Evolutionary conservation across 108 stramenopile genomes (phyloP).

Genomic region (Schizochytrium sp.): DNA sequence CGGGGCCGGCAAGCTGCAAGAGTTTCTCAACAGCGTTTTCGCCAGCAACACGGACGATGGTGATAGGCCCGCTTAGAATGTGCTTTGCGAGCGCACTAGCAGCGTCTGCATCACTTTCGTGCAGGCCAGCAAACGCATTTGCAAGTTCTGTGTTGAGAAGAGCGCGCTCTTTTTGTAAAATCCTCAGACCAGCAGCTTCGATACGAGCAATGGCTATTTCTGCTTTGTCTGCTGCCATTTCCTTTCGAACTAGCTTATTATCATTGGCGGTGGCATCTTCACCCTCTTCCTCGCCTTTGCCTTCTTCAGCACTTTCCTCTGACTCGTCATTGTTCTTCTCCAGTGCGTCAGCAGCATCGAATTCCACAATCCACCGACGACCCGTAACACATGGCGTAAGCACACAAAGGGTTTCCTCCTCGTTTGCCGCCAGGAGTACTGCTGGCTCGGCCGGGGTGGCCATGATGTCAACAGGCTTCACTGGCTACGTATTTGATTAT

Average conservation of each 20-base stretch:
- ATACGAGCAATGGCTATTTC: neutral
- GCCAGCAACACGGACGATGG: neutral
- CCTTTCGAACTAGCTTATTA: constrained; percentile 14
- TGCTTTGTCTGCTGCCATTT: constrained; percentile 25
- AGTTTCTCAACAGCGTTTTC: neutral
- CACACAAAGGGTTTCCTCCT: constrained; percentile 38
- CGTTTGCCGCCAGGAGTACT: neutral
- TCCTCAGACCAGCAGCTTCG: neutral
- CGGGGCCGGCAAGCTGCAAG: neutral
- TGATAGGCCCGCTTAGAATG: constrained; percentile 26
- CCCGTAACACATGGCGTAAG: constrained; percentile 39
- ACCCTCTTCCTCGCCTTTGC: neutral
- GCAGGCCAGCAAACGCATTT: neutral
- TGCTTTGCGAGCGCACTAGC: neutral
- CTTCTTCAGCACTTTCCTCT: neutral
- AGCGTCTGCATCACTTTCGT: neutral
- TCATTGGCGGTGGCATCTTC: neutral
- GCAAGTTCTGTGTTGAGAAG: constrained; percentile 20
- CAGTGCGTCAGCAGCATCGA: neutral
- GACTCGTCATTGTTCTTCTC: constrained; percentile 30
- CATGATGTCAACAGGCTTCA: too few relatives aligned
- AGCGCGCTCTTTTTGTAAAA: neutral
- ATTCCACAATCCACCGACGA: constrained; percentile 42
- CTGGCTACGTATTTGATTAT: too few relatives aligned
- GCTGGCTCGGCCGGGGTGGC: too few relatives aligned